Evolutionary conservation across 2,329 filamentous ascomycete species (phyloP).

Genomic region (Clarireedia homoeocarpa): DNA sequence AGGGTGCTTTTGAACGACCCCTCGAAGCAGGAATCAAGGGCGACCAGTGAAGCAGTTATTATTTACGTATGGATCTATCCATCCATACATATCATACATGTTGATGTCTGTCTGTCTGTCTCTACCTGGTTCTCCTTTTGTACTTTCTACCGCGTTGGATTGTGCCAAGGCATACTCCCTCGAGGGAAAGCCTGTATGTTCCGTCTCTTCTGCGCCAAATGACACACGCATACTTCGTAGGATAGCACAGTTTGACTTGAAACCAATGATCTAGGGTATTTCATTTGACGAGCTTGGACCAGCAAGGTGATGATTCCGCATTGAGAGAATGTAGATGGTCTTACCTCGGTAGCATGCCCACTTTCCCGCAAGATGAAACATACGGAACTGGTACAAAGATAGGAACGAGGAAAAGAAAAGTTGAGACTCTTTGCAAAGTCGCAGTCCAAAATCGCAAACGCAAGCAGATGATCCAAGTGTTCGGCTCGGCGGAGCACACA

Average conservation of each 20-base stretch:
- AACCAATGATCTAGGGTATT: not conserved
- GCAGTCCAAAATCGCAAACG: not conserved
- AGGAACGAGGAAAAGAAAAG: not conserved
- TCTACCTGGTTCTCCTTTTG: not conserved
- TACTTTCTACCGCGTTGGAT: not conserved
- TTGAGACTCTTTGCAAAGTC: not conserved
- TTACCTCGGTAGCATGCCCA: not conserved
- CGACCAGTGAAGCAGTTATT: too few relatives aligned
- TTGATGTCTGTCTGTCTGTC: too few relatives aligned
- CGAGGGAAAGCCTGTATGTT: not conserved
- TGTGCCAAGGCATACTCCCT: too few relatives aligned
- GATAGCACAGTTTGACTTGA: not conserved
- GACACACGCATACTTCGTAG: not conserved
- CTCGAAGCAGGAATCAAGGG: too few relatives aligned
- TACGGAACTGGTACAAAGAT: not conserved
- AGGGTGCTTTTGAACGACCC: not conserved
- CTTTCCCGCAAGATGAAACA: constrained; percentile 5
- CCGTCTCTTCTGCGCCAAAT: not conserved
- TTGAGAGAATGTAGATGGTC: not conserved
- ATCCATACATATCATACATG: too few relatives aligned
- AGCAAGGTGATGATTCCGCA: not conserved
- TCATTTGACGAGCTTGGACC: not conserved
- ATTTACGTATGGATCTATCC: too few relatives aligned
- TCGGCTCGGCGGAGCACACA: not conserved
- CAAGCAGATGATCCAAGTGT: not conserved